Evolutionary conservation across 192 early-diverging fungal genomes (phyloP).

Genomic region (Coemansia sp.): DNA sequence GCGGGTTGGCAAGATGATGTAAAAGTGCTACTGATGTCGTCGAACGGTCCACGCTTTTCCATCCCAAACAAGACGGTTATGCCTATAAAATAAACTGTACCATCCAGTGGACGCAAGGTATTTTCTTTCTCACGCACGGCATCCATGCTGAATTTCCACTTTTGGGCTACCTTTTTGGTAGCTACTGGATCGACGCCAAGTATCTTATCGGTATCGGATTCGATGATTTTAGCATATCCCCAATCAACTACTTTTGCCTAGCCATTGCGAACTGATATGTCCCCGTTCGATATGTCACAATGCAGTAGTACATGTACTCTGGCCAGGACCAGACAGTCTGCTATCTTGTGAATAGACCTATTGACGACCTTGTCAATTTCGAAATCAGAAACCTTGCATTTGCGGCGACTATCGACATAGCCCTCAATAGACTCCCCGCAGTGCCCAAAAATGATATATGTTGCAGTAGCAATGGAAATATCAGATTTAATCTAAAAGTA

Average conservation of each 20-base stretch:
- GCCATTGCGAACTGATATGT: slow-evolving; percentile 8
- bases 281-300: slow-evolving; percentile 17
- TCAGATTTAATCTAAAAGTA: no score
- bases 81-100: neutral
- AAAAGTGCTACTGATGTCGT: neutral
- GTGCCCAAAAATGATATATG: no score
- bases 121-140: neutral
- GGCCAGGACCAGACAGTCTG: neutral
- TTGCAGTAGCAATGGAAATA: slow-evolving; percentile 6
- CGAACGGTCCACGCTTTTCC: neutral
- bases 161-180: neutral
- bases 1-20: neutral
- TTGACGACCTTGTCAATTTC: neutral
- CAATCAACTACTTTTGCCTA: slow-evolving; percentile 15
- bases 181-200: neutral
- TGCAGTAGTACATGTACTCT: neutral
- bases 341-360: neutral
- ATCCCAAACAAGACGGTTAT: neutral
- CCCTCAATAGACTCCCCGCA: neutral
- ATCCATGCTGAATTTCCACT: neutral
- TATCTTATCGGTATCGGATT: neutral
- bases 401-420: neutral
- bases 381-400: neutral
- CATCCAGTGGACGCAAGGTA: neutral
- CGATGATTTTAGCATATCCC: slow-evolving; percentile 11